phyloP scores from a whole-genome alignment of 306 rosid species.

The Styphnolobium japonicum region DNA sequence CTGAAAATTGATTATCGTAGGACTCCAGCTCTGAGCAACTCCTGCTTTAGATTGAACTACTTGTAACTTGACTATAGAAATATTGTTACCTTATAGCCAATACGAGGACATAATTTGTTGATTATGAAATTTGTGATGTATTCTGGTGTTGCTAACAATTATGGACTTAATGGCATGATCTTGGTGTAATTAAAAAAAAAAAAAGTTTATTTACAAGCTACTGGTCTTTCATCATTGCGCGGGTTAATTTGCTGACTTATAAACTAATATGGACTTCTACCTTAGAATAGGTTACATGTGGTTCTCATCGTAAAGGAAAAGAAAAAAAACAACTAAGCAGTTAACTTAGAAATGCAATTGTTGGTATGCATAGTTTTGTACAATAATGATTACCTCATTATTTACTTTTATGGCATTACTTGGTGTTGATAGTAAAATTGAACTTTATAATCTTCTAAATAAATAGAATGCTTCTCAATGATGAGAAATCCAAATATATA shows the following conservation, averaged over 20 bases:
- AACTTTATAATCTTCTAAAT: background rate
- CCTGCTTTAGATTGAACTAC: too few relatives aligned
- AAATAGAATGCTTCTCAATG: background rate
- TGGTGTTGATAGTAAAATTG: background rate
- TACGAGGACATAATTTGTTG: too few relatives aligned
- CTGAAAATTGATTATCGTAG: too few relatives aligned
- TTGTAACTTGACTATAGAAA: too few relatives aligned
- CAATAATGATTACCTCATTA: background rate
- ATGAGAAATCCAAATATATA: background rate
- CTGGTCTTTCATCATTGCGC: background rate
- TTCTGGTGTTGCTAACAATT: too few relatives aligned
- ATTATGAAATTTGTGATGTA: too few relatives aligned
- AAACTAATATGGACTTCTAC: background rate
- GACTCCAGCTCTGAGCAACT: too few relatives aligned
- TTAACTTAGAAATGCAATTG: background rate
- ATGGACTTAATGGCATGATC: too few relatives aligned
- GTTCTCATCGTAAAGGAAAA: background rate
- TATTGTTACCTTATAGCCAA: too few relatives aligned
- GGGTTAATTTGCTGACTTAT: background rate
- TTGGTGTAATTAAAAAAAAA: too few relatives aligned
- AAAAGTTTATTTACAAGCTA: too few relatives aligned
- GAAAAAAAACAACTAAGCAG: background rate
- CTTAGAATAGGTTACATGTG: background rate
- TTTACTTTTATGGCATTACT: background rate
- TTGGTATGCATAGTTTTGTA: background rate